Conservation (phyloP, 1,139 yeast genomes). For the Geotrichum candidum region DNA sequence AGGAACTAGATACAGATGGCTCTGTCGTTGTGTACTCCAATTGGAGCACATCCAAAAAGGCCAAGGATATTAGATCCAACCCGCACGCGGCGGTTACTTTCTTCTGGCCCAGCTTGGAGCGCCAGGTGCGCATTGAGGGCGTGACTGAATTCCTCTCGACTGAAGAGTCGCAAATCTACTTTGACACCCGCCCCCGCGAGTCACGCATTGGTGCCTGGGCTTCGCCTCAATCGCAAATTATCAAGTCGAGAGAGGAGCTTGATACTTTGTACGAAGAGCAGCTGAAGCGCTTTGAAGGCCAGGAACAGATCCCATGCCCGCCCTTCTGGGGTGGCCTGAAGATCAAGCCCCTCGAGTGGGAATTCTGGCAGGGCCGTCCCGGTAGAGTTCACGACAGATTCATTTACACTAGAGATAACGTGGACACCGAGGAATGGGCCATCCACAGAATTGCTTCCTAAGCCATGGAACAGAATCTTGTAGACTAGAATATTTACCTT, state of each 20-base stretch:
- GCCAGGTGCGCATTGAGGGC: slow-evolving; percentile 94
- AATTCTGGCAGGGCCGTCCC: slow-evolving; percentile 95
- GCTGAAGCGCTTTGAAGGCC: slow-evolving; percentile 55
- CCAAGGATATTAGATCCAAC: slow-evolving; percentile 61
- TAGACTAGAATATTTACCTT: neutral
- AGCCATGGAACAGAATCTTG: neutral
- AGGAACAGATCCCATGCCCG: slow-evolving; percentile 77
- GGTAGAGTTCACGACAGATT: slow-evolving; percentile 88
- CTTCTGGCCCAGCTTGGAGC: slow-evolving; percentile 85
- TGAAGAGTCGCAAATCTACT: slow-evolving; percentile 73
- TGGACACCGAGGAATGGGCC: slow-evolving; percentile 51
- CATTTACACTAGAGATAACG: slow-evolving; percentile 54
- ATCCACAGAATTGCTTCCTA: slow-evolving; percentile 70
- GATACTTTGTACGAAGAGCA: slow-evolving; percentile 43
- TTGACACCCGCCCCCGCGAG: slow-evolving; percentile 82
- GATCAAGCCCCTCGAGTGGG: slow-evolving; percentile 81
- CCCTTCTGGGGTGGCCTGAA: slow-evolving; percentile 94
- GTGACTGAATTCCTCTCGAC: slow-evolving; percentile 63
- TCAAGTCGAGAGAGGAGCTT: slow-evolving; percentile 55
- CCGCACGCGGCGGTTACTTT: slow-evolving; percentile 80
- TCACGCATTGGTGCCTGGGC: slow-evolving; percentile 97
- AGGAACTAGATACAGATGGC: slow-evolving; percentile 81
- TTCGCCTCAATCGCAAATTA: slow-evolving; percentile 70
- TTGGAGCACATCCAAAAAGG: slow-evolving; percentile 83
- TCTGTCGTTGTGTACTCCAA: slow-evolving; percentile 79